Conservation (phyloP, 768 basidiomycete species). For the Tylopilus plumbeoviolaceoides region DNA sequence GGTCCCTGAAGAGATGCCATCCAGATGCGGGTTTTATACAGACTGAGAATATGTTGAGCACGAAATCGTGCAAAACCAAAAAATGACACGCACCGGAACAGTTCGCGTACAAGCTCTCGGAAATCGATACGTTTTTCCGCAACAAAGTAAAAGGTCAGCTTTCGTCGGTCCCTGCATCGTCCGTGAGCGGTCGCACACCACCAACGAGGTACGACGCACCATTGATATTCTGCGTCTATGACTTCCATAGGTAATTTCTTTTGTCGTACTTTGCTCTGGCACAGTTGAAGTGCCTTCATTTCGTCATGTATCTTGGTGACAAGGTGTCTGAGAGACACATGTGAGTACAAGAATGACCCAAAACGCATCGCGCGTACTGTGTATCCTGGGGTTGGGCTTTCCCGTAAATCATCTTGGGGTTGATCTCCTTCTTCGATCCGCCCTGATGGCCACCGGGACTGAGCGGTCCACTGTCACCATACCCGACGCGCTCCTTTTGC, state of each 20-base stretch:
- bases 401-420: constrained; percentile 93
- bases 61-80: constrained; percentile 4
- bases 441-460: constrained; percentile 44
- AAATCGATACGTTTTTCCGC: constrained; percentile 96
- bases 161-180: constrained; percentile 82
- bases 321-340: constrained; percentile 49
- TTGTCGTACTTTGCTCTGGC: constrained; percentile 87
- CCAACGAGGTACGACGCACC: constrained; percentile 42
- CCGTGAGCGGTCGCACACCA: background rate
- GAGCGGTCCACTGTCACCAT: constrained; percentile 40
- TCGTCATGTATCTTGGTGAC: constrained; percentile 87
- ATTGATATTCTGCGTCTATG: constrained; percentile 97
- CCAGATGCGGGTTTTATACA: constrained; percentile 96
- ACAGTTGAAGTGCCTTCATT: constrained; percentile 84
- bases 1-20: constrained; percentile 78
- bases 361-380: constrained; percentile 42
- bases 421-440: constrained; percentile 80
- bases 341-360: background rate
- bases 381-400: constrained; percentile 83
- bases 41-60: constrained; percentile 34
- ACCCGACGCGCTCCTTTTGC: constrained; percentile 57
- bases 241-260: constrained; percentile 98
- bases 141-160: constrained; percentile 96
- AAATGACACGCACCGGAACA: constrained; percentile 62
- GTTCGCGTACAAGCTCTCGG: constrained; percentile 90